Conservation (phyloP, 225 moss, liverwort and hornwort species). For the Straminergon stramineum region DNA sequence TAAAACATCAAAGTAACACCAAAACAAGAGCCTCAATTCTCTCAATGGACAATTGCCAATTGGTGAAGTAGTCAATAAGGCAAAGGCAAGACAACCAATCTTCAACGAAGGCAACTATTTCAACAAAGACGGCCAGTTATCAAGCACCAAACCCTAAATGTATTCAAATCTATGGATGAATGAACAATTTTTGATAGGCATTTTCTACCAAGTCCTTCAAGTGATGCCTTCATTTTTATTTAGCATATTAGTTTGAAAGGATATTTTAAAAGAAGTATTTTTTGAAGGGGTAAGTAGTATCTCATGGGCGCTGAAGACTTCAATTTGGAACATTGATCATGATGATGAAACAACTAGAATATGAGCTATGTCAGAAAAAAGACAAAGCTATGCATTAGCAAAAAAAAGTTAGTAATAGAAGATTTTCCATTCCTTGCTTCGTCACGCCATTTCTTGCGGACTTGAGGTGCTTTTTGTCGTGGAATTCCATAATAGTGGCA, state of each 20-base stretch:
- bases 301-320: too few relatives aligned
- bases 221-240: background rate
- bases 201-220: background rate
- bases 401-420: too few relatives aligned
- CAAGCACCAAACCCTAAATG: too few relatives aligned
- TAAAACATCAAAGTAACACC: background rate
- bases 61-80: background rate
- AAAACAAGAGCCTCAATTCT: background rate
- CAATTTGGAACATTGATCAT: too few relatives aligned
- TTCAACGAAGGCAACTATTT: background rate
- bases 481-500: too few relatives aligned
- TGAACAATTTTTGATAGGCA: accelerated
- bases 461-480: too few relatives aligned
- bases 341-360: too few relatives aligned
- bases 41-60: background rate
- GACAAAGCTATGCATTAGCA: too few relatives aligned
- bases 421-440: too few relatives aligned
- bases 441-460: too few relatives aligned
- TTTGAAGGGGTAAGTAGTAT: background rate
- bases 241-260: background rate
- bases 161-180: background rate
- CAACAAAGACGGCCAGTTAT: accelerated
- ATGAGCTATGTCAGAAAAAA: too few relatives aligned
- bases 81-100: background rate
- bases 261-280: background rate